A percentile compares a stretch with the other conserved stretches of the same genome.
Conservation (phyloP, 768 basidiomycete species). For the Dentipellis sp. region DNA sequence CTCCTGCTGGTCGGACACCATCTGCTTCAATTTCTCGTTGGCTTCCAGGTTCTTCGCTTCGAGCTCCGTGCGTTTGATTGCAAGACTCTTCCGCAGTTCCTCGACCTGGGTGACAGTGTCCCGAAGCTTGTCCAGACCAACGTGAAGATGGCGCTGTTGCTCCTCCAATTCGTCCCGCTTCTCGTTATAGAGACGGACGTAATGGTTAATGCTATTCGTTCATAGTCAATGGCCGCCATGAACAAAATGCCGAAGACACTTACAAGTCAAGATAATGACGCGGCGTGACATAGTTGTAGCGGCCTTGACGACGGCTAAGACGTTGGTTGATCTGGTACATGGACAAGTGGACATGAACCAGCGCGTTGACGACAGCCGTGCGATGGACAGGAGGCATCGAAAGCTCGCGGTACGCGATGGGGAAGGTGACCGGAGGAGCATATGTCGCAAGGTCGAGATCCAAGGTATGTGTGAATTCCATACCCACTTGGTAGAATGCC, state of each 20-base stretch:
- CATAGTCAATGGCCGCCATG: constrained; percentile 1
- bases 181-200: constrained; percentile 89
- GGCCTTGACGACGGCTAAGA: constrained; percentile 87
- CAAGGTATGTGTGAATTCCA: constrained; percentile 91
- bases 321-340: constrained; percentile 84
- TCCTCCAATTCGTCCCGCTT: constrained; percentile 97
- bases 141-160: constrained; percentile 96
- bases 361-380: constrained; percentile 83
- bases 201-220: constrained; percentile 80
- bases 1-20: constrained; percentile 98
- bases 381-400: constrained; percentile 85
- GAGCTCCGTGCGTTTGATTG: constrained; percentile 86
- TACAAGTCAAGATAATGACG: constrained; percentile 98
- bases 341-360: constrained; percentile 87
- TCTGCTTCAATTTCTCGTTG: constrained; percentile 93
- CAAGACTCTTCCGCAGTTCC: constrained; percentile 89
- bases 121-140: constrained; percentile 92
- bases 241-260: constrained; percentile 25
- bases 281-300: constrained; percentile 94
- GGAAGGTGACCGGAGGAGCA: constrained; percentile 74
- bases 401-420: constrained; percentile 78
- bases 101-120: constrained; percentile 97
- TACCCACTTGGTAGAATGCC: constrained; percentile 95
- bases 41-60: constrained; percentile 92
- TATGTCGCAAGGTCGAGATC: constrained; percentile 87